Evolutionary conservation across 1,284 basidiomycete species (phyloP).

Genomic region (Marasmius oreades): DNA sequence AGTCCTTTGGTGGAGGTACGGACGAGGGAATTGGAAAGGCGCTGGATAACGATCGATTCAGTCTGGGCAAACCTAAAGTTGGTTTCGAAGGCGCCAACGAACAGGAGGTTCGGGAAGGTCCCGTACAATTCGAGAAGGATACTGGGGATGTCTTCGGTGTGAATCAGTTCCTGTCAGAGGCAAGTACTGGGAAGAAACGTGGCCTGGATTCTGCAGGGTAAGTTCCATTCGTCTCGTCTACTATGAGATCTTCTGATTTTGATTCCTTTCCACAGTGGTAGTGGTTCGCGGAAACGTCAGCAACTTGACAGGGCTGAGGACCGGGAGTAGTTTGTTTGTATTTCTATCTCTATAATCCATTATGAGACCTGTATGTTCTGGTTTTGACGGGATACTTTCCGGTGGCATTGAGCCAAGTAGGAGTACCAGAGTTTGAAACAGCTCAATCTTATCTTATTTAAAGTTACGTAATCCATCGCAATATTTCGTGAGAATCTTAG

Average conservation of each 20-base stretch:
- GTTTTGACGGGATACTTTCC: no score
- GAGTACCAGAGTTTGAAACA: background rate
- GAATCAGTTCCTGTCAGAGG: constrained; percentile 96
- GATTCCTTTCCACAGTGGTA: constrained; percentile 35
- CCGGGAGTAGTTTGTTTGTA: constrained; percentile 33
- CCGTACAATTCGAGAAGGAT: constrained; percentile 99
- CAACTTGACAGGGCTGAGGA: constrained; percentile 69
- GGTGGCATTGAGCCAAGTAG: no score
- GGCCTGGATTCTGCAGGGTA: constrained; percentile 76
- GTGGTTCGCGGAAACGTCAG: constrained; percentile 63
- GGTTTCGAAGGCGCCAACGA: constrained; percentile 89
- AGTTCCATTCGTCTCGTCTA: constrained; percentile 30
- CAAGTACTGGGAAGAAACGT: constrained; percentile 90
- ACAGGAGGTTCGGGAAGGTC: constrained; percentile 83
- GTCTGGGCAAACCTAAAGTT: constrained; percentile 78
- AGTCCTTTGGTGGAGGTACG: constrained; percentile 89
- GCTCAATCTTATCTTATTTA: no score
- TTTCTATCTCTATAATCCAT: background rate
- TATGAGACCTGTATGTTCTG: no score
- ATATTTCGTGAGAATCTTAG: no score
- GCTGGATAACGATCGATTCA: constrained; percentile 92
- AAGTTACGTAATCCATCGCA: no score
- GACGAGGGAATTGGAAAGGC: constrained; percentile 91
- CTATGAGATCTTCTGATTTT: constrained; percentile 15
- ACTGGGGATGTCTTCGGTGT: constrained; percentile 96